Percentiles rank a stretch among this genome's conserved stretches.
Evolutionary conservation across 2,329 filamentous ascomycete species (phyloP).

Genomic region (Aurifilum marmelostoma): DNA sequence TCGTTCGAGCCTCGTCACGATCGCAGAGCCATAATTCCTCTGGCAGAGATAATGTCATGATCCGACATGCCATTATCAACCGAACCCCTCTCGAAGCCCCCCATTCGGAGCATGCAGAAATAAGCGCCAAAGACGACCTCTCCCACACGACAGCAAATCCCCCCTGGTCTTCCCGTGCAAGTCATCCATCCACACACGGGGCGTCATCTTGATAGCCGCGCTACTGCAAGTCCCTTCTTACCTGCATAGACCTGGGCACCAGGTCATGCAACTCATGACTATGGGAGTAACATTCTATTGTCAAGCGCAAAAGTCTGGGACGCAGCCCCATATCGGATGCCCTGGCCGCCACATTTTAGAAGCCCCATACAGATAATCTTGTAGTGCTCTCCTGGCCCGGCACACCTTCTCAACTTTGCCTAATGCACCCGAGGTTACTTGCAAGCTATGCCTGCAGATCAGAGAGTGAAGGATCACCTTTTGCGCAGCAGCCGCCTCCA

Average conservation of each 20-base stretch:
- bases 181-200: background rate
- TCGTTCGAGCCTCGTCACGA: background rate
- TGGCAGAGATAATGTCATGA: background rate
- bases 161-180: too few species aligned
- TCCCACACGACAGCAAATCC: too few species aligned
- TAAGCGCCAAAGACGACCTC: background rate
- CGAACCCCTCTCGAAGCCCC: background rate
- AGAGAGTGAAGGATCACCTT: background rate
- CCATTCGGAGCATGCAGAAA: background rate
- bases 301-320: background rate
- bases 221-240: background rate
- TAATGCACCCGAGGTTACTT: conserved; percentile 20
- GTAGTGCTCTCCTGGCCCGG: background rate
- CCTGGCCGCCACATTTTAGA: background rate
- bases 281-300: background rate
- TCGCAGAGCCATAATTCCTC: background rate
- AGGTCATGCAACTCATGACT: background rate
- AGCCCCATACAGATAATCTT: background rate
- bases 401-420: conserved; percentile 28
- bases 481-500: background rate
- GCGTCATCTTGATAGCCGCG: conserved; percentile 3
- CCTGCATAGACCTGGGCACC: conserved; percentile 7
- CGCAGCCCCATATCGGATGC: background rate
- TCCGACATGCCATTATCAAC: background rate
- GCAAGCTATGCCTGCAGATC: conserved; percentile 7